Percentiles rank a stretch among this genome's conserved stretches.
Conservation (phyloP, 2,329 filamentous ascomycete species). For the Cladorrhinum sp. region DNA sequence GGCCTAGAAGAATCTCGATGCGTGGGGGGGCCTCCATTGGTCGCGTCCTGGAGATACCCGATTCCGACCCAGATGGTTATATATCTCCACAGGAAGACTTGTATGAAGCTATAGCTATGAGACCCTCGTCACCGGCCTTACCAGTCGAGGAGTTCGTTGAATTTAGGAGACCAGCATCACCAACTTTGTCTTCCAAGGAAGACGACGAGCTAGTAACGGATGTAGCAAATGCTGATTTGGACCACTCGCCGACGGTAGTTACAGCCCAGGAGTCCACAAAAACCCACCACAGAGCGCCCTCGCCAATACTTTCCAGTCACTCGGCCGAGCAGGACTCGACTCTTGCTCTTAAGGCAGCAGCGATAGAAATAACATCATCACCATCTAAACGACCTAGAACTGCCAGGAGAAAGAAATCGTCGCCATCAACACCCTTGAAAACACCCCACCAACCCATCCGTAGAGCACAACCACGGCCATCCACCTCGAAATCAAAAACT, state of each 20-base stretch:
- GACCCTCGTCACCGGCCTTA: too few species aligned
- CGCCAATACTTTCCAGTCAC: background rate
- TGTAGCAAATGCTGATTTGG: background rate
- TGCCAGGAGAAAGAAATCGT: background rate
- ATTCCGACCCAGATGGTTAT: background rate
- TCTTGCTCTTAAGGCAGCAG: background rate
- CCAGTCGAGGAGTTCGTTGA: too few species aligned
- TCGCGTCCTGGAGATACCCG: background rate
- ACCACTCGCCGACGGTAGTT: background rate
- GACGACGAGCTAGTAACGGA: background rate
- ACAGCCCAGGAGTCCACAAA: background rate
- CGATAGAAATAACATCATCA: background rate
- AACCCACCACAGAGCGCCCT: background rate
- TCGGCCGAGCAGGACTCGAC: background rate
- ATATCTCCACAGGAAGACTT: background rate
- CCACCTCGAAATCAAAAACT: background rate
- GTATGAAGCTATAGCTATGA: background rate
- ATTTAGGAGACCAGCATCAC: background rate
- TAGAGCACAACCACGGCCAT: background rate
- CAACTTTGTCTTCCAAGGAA: background rate
- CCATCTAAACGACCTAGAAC: background rate
- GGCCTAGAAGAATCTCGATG: background rate
- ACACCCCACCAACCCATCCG: background rate
- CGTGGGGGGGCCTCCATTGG: background rate
- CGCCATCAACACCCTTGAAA: background rate